A percentile compares a stretch with the other conserved stretches of the same genome.
These are phyloP conservation scores for Phaeosphaeriaceae sp. DNA, from an alignment of 2,329 filamentous ascomycete species.

Conservation along the genomic window DNA sequence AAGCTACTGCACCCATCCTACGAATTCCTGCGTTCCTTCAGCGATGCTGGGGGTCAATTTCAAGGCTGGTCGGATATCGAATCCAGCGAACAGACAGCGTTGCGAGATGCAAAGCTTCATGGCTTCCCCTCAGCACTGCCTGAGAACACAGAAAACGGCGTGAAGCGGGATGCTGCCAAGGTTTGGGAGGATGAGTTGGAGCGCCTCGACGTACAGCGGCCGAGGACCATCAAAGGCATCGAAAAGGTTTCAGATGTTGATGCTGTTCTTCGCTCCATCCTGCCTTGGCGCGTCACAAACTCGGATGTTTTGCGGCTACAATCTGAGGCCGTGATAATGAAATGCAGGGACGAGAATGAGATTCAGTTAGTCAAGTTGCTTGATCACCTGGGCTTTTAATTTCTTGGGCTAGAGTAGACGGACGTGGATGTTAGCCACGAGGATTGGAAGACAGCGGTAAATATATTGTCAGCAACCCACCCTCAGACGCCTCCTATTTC, in stretches of 20 bases:
- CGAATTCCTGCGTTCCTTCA: no score
- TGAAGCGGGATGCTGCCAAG: constrained; percentile 29
- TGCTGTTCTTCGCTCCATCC: constrained; percentile 20
- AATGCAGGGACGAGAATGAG: constrained; percentile 21
- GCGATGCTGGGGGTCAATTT: constrained; percentile 26
- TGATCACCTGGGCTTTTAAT: constrained; percentile 1
- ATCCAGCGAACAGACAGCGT: constrained; percentile 20
- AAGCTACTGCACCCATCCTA: no score
- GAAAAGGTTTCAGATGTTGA: constrained; percentile 32
- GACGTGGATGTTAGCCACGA: no score
- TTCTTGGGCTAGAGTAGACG: no score
- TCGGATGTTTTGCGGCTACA: constrained; percentile 23
- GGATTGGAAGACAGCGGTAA: no score
- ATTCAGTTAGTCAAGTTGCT: background rate
- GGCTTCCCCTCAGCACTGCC: constrained; percentile 31
- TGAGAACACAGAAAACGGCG: constrained; percentile 19
- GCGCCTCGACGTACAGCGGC: constrained; percentile 18
- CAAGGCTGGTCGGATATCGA: constrained; percentile 26
- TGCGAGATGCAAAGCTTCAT: constrained; percentile 31
- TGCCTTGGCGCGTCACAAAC: constrained; percentile 27
- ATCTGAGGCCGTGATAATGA: constrained; percentile 16
- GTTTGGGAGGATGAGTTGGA: constrained; percentile 30
- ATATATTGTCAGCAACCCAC: no score
- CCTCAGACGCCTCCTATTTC: no score
- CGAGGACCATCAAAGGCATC: constrained; percentile 5